These are phyloP conservation scores for Dictyostelium brefeldianum DNA, from an alignment of 78 protist species.

Conservation along the genomic window DNA sequence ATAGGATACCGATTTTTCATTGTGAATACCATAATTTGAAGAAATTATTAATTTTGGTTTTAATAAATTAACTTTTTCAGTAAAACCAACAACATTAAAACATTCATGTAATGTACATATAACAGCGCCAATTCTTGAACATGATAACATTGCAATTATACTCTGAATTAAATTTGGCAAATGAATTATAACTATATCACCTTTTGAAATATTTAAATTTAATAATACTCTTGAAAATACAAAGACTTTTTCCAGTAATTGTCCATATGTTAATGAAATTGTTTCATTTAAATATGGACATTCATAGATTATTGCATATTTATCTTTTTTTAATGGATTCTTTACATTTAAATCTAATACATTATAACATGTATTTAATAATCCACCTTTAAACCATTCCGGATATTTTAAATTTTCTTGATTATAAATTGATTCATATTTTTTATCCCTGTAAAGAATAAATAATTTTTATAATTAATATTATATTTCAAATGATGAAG, in stretches of 20 bases:
- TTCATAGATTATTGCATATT: constrained; percentile 30
- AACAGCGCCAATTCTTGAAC: constrained; percentile 95
- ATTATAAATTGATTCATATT: constrained; percentile 1
- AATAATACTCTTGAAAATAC: constrained; percentile 69
- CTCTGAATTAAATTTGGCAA: constrained; percentile 88
- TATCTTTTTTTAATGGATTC: background rate
- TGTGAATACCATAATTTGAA: constrained; percentile 65
- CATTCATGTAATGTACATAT: constrained; percentile 91
- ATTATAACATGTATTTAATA: constrained; percentile 84
- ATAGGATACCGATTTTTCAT: background rate
- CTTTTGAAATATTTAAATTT: constrained; percentile 82
- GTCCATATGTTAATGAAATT: constrained; percentile 2
- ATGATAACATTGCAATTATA: constrained; percentile 93
- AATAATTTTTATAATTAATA: no score
- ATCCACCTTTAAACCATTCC: constrained; percentile 91
- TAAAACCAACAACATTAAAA: constrained; percentile 69
- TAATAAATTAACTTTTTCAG: constrained; percentile 76
- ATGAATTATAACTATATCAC: constrained; percentile 92
- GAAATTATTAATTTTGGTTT: constrained; percentile 74
- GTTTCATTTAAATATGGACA: constrained; percentile 69
- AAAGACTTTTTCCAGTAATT: constrained; percentile 47
- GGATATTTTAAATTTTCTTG: background rate
- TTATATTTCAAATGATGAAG: no score
- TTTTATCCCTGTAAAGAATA: constrained; percentile 26
- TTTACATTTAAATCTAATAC: constrained; percentile 52